Conservation (phyloP, 192 early-diverging fungal species). For the Linnemannia elongata region DNA sequence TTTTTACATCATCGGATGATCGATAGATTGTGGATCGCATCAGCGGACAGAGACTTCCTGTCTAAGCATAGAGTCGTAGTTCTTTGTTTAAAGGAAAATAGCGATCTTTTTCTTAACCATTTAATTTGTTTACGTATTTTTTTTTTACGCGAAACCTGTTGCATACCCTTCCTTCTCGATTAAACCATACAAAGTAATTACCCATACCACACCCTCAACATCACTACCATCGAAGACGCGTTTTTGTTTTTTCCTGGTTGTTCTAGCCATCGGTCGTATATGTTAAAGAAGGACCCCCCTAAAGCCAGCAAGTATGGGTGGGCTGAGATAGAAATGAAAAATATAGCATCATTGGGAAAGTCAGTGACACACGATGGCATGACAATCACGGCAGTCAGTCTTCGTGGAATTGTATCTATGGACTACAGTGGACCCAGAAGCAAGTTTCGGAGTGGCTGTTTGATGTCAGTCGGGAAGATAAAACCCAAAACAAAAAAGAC, state of each 20-base stretch:
- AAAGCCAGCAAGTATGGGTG: no score
- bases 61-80: constrained; percentile 44
- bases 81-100: background rate
- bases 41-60: constrained; percentile 70
- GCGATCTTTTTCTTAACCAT: background rate
- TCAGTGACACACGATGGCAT: no score
- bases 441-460: background rate
- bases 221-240: background rate
- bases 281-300: no score
- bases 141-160: background rate
- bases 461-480: background rate
- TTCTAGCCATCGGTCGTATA: background rate
- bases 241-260: background rate
- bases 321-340: no score
- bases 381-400: no score
- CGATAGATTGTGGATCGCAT: constrained; percentile 66
- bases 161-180: constrained; percentile 3
- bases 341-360: no score
- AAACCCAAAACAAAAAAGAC: background rate
- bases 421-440: no score
- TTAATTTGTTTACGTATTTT: background rate
- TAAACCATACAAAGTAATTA: background rate
- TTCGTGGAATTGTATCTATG: no score
- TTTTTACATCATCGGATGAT: background rate
- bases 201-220: background rate